Evolutionary conservation across 768 basidiomycete genomes (phyloP).

Genomic region (Mrakia hoshinonis): DNA sequence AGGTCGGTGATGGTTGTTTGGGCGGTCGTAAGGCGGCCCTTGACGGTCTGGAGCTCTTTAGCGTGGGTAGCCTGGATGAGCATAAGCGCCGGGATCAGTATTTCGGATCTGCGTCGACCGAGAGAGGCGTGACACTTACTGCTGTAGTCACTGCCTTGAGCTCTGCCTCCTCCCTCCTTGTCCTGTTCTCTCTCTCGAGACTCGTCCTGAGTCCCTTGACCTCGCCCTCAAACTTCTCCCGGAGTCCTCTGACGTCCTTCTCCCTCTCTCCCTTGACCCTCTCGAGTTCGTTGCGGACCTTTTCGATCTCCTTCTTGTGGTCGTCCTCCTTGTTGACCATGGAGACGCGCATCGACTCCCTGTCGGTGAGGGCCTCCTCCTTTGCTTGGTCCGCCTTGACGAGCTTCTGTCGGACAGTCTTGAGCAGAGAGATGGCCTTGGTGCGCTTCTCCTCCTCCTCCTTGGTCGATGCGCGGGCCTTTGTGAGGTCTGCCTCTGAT

Average conservation of each 20-base stretch:
- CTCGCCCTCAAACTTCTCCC: conserved; percentile 58
- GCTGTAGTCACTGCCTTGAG: conserved; percentile 55
- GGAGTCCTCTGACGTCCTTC: conserved; percentile 45
- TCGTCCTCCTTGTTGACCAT: conserved; percentile 42
- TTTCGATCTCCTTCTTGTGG: conserved; percentile 48
- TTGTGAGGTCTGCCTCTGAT: conserved; percentile 55
- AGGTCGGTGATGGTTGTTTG: conserved; percentile 63
- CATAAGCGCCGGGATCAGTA: not conserved
- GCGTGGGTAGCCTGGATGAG: conserved; percentile 53
- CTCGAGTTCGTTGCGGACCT: conserved; percentile 31
- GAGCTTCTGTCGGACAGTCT: conserved; percentile 92
- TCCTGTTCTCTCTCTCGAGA: conserved; percentile 63
- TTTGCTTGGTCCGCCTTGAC: conserved; percentile 91
- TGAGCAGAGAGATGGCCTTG: conserved; percentile 84
- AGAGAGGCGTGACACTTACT: not conserved
- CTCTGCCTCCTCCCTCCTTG: conserved; percentile 63
- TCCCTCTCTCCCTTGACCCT: conserved; percentile 48
- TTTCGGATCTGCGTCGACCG: no score
- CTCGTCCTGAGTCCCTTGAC: conserved; percentile 52
- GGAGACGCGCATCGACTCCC: conserved; percentile 15
- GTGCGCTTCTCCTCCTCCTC: conserved; percentile 96
- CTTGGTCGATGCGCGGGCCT: conserved; percentile 56
- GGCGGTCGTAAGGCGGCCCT: conserved; percentile 58
- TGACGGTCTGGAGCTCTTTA: conserved; percentile 54
- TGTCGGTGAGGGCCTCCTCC: conserved; percentile 52